Evolutionary conservation across 75 land plant genomes (phyloP), one percentile per base, ranked within the genome.

Genomic region (Sequoia sempervirens): DNA sequence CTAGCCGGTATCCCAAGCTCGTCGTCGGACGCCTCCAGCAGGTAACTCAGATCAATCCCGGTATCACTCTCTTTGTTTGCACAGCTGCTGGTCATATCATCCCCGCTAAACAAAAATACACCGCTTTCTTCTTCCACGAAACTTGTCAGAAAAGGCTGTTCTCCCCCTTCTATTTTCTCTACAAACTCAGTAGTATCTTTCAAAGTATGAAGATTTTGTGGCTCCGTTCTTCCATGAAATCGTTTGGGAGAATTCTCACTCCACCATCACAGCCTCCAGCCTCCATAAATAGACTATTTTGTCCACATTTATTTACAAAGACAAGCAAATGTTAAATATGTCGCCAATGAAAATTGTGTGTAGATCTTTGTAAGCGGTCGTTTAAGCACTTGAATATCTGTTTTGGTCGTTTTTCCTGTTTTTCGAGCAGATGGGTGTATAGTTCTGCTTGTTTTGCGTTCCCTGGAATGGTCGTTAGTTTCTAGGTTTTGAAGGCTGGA

Each of bases 1-100:
- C 76, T 74, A 17, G 76, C 37, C 23, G 76, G 76, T 17, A 74
- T 18, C 41, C 76, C 76, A 5, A 74, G 76, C 76, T 74, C 76
- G 18, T 74, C 76, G 7, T 74, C 76, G 20, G 76, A 74, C 20
- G 76, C 76, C 23, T 14, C 41, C 5, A 74, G 41, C 23, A 74
- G 76, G 40, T 74, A 74, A 74, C 43, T 12, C 38, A 74, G 6
- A 74, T 74, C 76, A 18, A 74, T 37, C 2, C 18, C 76, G 2
- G 7, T 17, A 0, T 74, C 76, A 10, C 41, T 17, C 4, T 74
- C 76, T 20, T 36, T 36, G 23, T 7, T 36, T 37, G 5, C 76
- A 4, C 15, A 8, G 43, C 40, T 23, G 76, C 10, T 74, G 2
- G 26, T 36, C 37, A 38, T 17, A 74, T 17, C 38, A 13, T 13